Percentiles rank a stretch among this genome's conserved stretches.
phyloP scores from a whole-genome alignment of 2,329 filamentous ascomycete genomes.

The Diaporthe longicolla region DNA sequence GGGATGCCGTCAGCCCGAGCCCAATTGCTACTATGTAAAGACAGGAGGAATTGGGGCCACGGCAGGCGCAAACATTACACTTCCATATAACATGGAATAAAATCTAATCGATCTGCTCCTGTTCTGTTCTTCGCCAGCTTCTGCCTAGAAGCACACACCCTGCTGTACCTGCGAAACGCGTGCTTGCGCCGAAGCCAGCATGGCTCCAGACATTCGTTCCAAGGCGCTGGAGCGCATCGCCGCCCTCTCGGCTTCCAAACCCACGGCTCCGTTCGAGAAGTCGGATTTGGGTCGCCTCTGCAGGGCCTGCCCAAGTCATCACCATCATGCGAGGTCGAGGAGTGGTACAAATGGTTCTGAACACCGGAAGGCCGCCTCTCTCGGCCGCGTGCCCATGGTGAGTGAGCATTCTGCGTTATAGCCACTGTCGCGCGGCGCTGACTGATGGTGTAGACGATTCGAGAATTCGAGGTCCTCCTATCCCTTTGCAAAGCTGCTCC shows the following conservation, averaged over 20 bases:
- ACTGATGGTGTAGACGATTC: conserved; percentile 73
- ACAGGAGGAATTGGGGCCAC: conserved; percentile 19
- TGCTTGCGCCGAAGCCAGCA: conserved; percentile 47
- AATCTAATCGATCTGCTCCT: background rate
- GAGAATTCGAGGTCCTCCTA: conserved; percentile 92
- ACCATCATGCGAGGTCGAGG: conserved; percentile 54
- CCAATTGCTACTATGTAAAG: conserved; percentile 21
- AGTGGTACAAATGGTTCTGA: conserved; percentile 64
- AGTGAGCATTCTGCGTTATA: conserved; percentile 39
- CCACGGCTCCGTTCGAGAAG: conserved; percentile 69
- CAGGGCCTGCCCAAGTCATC: conserved; percentile 65
- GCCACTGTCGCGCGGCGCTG: conserved; percentile 6
- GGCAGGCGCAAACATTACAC: background rate
- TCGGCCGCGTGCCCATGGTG: conserved; percentile 75
- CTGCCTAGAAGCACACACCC: background rate
- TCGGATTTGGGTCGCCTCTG: conserved; percentile 75
- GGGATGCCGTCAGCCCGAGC: conserved; percentile 41
- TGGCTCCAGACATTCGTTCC: conserved; percentile 71
- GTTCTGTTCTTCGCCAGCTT: background rate
- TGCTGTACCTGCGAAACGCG: background rate
- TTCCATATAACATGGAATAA: conserved; percentile 18
- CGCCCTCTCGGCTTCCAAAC: conserved; percentile 69
- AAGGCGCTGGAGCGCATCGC: conserved; percentile 77
- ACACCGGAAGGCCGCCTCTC: conserved; percentile 56
- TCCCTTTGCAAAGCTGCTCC: conserved; percentile 93